Conservation (phyloP, 495 filamentous ascomycete genomes). For the Hypomontagnella monticulosa region DNA sequence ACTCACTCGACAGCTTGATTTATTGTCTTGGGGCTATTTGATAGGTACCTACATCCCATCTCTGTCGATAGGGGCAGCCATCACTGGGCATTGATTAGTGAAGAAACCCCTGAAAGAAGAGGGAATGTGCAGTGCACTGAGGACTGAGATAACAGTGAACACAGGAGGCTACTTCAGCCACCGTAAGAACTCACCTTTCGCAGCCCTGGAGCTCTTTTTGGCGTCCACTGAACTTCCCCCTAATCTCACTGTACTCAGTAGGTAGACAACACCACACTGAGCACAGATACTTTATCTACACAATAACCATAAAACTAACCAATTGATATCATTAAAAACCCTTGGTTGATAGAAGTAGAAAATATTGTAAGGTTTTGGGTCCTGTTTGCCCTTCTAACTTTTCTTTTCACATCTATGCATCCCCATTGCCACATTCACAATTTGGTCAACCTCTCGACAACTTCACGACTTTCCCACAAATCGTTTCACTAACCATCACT, state of each 20-base stretch:
- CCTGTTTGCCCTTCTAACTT: not conserved
- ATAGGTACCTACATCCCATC: no score
- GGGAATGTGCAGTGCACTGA: not conserved
- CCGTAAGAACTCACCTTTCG: not conserved
- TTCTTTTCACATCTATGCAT: no score
- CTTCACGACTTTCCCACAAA: no score
- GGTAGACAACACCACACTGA: not conserved
- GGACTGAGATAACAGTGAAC: not conserved
- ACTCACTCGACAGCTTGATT: no score
- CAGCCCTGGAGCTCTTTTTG: no score
- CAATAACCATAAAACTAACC: not conserved
- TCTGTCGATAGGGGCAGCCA: no score
- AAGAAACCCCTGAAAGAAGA: not conserved
- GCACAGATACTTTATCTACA: not conserved
- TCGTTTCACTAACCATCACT: no score
- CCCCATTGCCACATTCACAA: no score
- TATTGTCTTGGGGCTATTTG: no score
- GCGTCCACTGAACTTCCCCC: not conserved
- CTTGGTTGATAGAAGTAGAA: not conserved
- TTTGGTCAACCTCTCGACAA: no score
- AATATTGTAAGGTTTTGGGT: not conserved
- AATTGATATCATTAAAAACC: not conserved
- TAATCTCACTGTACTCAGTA: not conserved
- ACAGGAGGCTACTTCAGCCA: constrained; percentile 1
- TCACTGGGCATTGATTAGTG: no score